Conservation (phyloP, 78 protist species). For the Dictyostelium discoideum region DNA sequence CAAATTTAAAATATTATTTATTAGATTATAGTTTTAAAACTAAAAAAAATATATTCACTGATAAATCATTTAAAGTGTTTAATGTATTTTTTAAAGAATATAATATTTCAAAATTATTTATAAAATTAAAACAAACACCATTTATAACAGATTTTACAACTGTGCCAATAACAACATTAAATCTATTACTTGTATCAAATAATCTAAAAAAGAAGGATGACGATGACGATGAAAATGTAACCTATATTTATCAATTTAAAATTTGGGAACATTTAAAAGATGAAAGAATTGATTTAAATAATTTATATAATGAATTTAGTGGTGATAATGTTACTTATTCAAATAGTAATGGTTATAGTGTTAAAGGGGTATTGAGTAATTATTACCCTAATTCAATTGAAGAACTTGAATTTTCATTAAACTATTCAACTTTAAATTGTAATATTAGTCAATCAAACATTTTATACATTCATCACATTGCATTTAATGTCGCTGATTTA, state of each 20-base stretch:
- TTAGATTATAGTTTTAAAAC: background rate
- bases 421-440: background rate
- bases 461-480: background rate
- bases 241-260: background rate
- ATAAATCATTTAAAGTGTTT: background rate
- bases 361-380: too few relatives aligned
- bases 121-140: background rate
- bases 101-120: background rate
- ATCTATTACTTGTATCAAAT: too few relatives aligned
- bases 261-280: background rate
- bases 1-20: background rate
- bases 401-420: background rate
- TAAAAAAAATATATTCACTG: background rate
- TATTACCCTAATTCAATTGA: background rate
- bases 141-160: too few relatives aligned
- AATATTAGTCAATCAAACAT: background rate
- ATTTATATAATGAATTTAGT: too few relatives aligned
- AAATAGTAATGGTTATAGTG: background rate
- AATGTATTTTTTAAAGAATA: background rate
- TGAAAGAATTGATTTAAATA: background rate
- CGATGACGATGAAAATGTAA: too few relatives aligned
- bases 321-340: too few relatives aligned
- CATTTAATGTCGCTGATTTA: background rate
- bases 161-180: too few relatives aligned
- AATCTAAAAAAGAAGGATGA: too few relatives aligned